Conservation (phyloP, 768 basidiomycete genomes). For the Tricholoma bakamatsutake region DNA sequence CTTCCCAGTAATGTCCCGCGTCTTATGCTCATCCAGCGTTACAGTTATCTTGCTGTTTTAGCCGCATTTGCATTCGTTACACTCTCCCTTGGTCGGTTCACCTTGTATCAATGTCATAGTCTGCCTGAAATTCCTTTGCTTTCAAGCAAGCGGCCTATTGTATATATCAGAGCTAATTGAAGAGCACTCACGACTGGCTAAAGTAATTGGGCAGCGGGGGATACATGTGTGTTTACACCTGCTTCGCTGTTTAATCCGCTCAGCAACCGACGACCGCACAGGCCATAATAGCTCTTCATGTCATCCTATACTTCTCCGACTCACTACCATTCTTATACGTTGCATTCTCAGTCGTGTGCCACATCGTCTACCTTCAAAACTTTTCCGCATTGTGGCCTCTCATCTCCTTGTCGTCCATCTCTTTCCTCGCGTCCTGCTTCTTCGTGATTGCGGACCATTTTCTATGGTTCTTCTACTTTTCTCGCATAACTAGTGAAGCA, state of each 20-base stretch:
- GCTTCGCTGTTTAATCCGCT: background rate
- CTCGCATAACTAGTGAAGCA: slow-evolving; percentile 60
- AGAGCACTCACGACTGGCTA: slow-evolving; percentile 82
- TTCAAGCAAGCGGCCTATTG: slow-evolving; percentile 81
- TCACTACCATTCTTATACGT: slow-evolving; percentile 71
- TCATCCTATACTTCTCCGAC: slow-evolving; percentile 74
- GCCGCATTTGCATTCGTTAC: slow-evolving; percentile 88
- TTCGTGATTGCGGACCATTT: slow-evolving; percentile 91
- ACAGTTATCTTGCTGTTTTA: slow-evolving; percentile 68
- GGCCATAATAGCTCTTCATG: slow-evolving; percentile 76
- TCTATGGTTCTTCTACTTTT: slow-evolving; percentile 95
- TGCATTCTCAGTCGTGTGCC: slow-evolving; percentile 76
- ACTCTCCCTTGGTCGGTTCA: slow-evolving; percentile 70
- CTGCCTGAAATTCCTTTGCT: slow-evolving; percentile 2
- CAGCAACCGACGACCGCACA: slow-evolving; percentile 24
- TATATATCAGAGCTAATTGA: slow-evolving; percentile 96
- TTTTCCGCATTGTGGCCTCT: slow-evolving; percentile 88
- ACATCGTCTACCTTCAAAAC: slow-evolving; percentile 88
- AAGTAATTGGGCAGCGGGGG: slow-evolving; percentile 74
- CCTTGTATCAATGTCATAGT: background rate
- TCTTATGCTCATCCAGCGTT: slow-evolving; percentile 2
- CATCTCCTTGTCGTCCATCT: slow-evolving; percentile 81
- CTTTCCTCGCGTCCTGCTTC: slow-evolving; percentile 81
- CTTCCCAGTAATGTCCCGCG: background rate
- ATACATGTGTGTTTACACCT: slow-evolving; percentile 58